These are phyloP conservation scores for Tulasnella sp. DNA, from an alignment of 768 basidiomycete species.

Conservation along the genomic window DNA sequence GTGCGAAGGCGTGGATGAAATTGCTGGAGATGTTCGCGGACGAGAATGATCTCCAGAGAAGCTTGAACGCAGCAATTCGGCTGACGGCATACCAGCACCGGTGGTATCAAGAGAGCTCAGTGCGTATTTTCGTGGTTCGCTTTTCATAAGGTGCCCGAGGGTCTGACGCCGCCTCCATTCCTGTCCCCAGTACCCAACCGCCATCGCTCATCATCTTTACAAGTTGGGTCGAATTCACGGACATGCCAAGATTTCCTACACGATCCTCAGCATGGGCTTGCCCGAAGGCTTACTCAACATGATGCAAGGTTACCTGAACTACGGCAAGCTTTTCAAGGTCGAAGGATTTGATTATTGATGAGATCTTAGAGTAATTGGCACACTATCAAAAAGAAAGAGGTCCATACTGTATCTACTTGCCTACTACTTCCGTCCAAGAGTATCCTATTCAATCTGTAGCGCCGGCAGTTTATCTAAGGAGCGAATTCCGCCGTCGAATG, in stretches of 20 bases:
- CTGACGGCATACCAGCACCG: slow-evolving; percentile 82
- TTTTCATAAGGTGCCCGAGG: neutral
- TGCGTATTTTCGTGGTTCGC: slow-evolving; percentile 39
- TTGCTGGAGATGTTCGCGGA: slow-evolving; percentile 95
- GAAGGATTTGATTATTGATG: slow-evolving; percentile 46
- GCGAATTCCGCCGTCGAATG: neutral
- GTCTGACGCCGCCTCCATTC: slow-evolving; percentile 9
- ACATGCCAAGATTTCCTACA: slow-evolving; percentile 89
- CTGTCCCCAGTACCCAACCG: slow-evolving; percentile 70
- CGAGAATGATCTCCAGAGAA: slow-evolving; percentile 88
- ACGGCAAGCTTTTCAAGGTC: slow-evolving; percentile 82
- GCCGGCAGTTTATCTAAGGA: neutral
- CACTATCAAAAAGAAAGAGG: neutral
- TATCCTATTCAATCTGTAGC: neutral
- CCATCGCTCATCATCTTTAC: slow-evolving; percentile 86
- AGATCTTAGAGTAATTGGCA: neutral
- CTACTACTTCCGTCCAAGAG: neutral
- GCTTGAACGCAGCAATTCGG: slow-evolving; percentile 86
- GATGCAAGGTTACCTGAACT: slow-evolving; percentile 87
- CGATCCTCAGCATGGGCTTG: slow-evolving; percentile 88
- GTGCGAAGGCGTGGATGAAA: slow-evolving; percentile 88
- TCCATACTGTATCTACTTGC: neutral
- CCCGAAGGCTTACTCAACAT: slow-evolving; percentile 87
- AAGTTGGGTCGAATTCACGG: slow-evolving; percentile 92
- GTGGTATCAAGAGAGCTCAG: slow-evolving; percentile 78